Percentiles rank a stretch among this genome's conserved stretches.
phyloP scores from a whole-genome alignment of 257 asterid species.

The Euphrasia confusa region DNA sequence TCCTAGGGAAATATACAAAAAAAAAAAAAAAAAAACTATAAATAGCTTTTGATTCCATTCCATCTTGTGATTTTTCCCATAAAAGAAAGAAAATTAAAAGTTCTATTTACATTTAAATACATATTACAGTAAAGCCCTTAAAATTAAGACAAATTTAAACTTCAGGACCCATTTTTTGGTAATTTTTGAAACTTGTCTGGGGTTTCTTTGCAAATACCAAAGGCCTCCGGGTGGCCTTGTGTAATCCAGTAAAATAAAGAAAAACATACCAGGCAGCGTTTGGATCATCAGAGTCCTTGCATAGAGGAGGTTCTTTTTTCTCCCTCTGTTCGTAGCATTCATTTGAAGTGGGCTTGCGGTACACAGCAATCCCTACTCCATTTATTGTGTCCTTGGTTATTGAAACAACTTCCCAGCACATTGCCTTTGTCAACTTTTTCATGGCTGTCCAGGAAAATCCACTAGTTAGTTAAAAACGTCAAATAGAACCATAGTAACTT shows the following conservation, averaged over 20 bases:
- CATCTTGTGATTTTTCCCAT: too few species aligned
- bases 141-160: too few species aligned
- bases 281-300: constrained; percentile 82
- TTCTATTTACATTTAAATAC: too few species aligned
- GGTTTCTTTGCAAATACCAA: too few species aligned
- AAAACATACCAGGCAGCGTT: constrained; percentile 80
- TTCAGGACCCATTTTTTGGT: too few species aligned
- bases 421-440: constrained; percentile 74
- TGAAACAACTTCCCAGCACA: constrained; percentile 90
- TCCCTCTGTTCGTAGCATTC: constrained; percentile 90
- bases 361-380: constrained; percentile 75
- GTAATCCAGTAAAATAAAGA: not conserved
- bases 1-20: too few species aligned
- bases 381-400: constrained; percentile 66
- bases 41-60: too few species aligned
- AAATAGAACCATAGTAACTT: constrained; percentile 8
- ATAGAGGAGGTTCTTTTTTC: constrained; percentile 73
- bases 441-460: constrained; percentile 55
- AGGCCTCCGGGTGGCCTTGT: too few species aligned
- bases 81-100: too few species aligned
- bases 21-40: too few species aligned
- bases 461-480: constrained; percentile 13
- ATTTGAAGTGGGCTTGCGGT: constrained; percentile 70
- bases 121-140: too few species aligned
- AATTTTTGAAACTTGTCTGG: too few species aligned